These are phyloP conservation scores for Phytophthora citricola DNA, from an alignment of 352 stramenopile genomes.

Conservation along the genomic window DNA sequence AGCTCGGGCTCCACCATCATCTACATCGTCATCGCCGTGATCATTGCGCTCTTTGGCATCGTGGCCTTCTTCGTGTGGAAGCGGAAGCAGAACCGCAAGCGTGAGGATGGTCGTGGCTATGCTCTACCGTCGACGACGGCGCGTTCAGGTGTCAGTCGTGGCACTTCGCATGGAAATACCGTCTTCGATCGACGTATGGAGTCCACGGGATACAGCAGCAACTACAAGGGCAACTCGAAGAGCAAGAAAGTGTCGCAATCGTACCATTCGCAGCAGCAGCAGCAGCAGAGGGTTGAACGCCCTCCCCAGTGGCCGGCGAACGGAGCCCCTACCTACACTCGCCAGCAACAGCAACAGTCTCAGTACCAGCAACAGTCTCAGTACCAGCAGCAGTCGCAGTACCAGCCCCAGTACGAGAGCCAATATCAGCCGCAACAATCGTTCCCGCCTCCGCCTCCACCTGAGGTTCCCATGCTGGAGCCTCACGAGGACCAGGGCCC, in stretches of 20 bases:
- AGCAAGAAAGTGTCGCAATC: conserved; percentile 18
- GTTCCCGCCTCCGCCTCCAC: conserved; percentile 31
- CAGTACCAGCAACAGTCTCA: conserved; percentile 8
- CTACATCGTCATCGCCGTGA: conserved; percentile 63
- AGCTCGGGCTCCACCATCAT: conserved; percentile 52
- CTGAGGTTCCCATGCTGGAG: conserved; percentile 39
- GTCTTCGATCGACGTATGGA: conserved; percentile 29
- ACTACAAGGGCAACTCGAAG: conserved; percentile 18
- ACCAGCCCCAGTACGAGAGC: conserved; percentile 28
- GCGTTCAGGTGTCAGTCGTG: conserved; percentile 19
- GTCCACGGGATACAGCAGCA: conserved; percentile 27
- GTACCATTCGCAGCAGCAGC: conserved; percentile 5
- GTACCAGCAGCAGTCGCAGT: conserved; percentile 21
- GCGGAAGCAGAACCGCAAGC: conserved; percentile 46
- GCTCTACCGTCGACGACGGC: conserved; percentile 25
- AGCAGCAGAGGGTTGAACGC: conserved; percentile 24
- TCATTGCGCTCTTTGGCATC: conserved; percentile 57
- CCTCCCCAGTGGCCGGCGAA: conserved; percentile 36
- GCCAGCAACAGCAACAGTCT: conserved; percentile 31
- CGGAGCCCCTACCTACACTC: conserved; percentile 35
- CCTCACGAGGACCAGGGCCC: conserved; percentile 28
- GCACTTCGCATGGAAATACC: conserved; percentile 24
- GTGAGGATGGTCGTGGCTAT: conserved; percentile 12
- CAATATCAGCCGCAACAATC: conserved; percentile 25
- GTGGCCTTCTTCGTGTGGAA: conserved; percentile 61